Conservation (phyloP, 306 rosid genomes). For the Arachis hypogaea region DNA sequence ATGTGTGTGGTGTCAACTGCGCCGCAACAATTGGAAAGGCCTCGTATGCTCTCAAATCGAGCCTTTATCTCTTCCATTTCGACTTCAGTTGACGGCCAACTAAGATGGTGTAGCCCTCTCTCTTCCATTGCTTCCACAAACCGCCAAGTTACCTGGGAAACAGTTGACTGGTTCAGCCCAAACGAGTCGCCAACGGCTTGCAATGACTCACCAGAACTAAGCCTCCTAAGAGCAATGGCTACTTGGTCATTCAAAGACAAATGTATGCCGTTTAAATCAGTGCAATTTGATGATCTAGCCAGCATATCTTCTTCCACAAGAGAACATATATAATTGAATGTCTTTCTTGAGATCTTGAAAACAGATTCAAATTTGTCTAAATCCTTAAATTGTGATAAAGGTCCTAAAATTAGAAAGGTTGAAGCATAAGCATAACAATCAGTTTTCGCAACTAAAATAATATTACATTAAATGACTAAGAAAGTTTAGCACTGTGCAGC, state of each 20-base stretch:
- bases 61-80: conserved; percentile 71
- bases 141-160: conserved; percentile 86
- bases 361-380: conserved; percentile 68
- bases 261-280: conserved; percentile 54
- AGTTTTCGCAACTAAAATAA: conserved; percentile 21
- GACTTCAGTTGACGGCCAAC: conserved; percentile 73
- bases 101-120: conserved; percentile 74
- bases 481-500: neutral
- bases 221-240: conserved; percentile 88
- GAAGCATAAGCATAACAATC: conserved; percentile 20
- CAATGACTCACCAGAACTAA: conserved; percentile 85
- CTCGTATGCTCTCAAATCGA: conserved; percentile 65
- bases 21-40: conserved; percentile 91
- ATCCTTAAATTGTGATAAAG: conserved; percentile 56
- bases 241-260: conserved; percentile 82
- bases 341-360: conserved; percentile 80
- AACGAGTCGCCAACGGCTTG: conserved; percentile 72
- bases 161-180: conserved; percentile 73
- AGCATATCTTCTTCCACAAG: conserved; percentile 74
- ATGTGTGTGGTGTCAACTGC: conserved; percentile 81
- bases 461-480: neutral
- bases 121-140: conserved; percentile 93
- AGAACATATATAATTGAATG: conserved; percentile 82
- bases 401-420: conserved; percentile 57
- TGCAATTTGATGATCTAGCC: conserved; percentile 58